Conservation (phyloP, 768 basidiomycete species). For the Serendipita indica region DNA sequence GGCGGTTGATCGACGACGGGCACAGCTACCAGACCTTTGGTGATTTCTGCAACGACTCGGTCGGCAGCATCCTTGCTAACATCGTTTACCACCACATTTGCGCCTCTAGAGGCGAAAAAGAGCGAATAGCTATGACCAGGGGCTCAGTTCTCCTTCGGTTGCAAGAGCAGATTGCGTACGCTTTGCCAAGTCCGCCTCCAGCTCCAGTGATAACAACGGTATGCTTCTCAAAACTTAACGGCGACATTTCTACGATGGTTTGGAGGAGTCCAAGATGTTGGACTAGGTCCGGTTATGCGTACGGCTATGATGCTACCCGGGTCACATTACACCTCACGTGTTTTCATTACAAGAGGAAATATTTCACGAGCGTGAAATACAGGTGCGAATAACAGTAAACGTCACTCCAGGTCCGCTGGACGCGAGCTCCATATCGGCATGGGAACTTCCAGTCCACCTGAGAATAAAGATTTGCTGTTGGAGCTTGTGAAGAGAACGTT, state of each 20-base stretch:
- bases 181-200: constrained; percentile 84
- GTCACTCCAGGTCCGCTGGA: too few species aligned
- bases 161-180: constrained; percentile 36
- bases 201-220: constrained; percentile 94
- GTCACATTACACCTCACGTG: too few species aligned
- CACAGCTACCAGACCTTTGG: constrained; percentile 37
- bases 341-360: too few species aligned
- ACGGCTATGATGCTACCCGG: neutral
- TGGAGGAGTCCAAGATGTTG: constrained; percentile 4
- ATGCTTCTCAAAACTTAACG: constrained; percentile 53
- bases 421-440: too few species aligned
- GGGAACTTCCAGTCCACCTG: too few species aligned
- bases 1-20: neutral
- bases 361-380: too few species aligned
- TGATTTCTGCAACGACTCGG: constrained; percentile 83
- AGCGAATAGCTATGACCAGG: constrained; percentile 55
- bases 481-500: neutral
- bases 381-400: too few species aligned
- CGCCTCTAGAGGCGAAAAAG: constrained; percentile 83
- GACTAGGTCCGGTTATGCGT: neutral
- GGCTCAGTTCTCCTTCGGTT: neutral
- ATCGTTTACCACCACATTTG: constrained; percentile 91
- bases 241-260: neutral
- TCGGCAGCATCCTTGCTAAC: constrained; percentile 78
- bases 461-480: neutral